Base-by-base conservation (phyloP, 2,329 filamentous ascomycete genomes). In the Trichoderma citrinoviride region DNA sequence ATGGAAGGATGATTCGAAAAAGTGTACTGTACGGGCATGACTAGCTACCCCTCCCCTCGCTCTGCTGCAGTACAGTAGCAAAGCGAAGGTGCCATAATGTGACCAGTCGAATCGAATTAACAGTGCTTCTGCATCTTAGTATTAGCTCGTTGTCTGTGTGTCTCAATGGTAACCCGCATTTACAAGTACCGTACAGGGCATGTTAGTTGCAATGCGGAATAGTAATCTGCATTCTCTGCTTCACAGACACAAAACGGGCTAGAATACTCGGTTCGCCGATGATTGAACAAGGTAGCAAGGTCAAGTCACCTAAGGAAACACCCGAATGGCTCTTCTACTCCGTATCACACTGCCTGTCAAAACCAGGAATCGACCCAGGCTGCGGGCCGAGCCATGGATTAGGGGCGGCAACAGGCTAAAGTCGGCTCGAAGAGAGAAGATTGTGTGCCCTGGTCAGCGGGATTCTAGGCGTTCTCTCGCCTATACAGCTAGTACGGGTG, bases 381-480 rank as follows among this genome's bases (percentile, higher is more conserved):
- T 33, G 61, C 61, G 61, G 61, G 52, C 61, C 61, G 61, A 43
- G 33, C 61, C 61, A 57, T 43, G 33, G 19, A 41, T 64, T 47
- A 41, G 61, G 61, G 52, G 61, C 61, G 61, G 61, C 21, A 41
- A 41, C n/a, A 56, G 60, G 46, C 60, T 44, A 62, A 54, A n/a
- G 49, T 5, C 40, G 47, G 61, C 53, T 41, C 25, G 33, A 58
- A 44, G 33, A 19, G 21, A 56, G 19, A 21, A 29, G 40, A 14
- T 23, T 33, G 40, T 15, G 14, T 46, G 21, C 23, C 60, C 61
- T 56, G 37, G 44, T 56, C 50, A 25, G 25, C 33, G 37, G 57
- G 21, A 40, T 25, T 33, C 29, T 50, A 21, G 57, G 21, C 33
- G 33, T 14, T 10, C 41, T 15, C 23, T 37, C 23, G 25, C 25